Percentiles rank a stretch among this genome's conserved stretches.
phyloP scores from a whole-genome alignment of 2,329 filamentous ascomycete species.

The Stachybotrys chartarum region DNA sequence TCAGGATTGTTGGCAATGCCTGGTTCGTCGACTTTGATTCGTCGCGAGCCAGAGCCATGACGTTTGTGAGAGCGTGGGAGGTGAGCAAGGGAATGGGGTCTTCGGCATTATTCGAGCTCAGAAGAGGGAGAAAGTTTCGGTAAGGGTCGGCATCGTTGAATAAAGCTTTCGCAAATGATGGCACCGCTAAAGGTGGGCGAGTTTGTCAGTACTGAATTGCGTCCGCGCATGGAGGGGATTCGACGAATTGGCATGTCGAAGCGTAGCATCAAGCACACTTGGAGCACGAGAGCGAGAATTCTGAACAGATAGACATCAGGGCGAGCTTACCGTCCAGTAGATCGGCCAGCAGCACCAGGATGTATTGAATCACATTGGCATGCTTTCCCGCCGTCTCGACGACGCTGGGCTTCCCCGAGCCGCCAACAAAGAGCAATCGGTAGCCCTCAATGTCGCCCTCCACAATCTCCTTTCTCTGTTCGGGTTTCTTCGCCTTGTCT shows the following conservation, averaged over 20 bases:
- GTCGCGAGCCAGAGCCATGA: constrained; percentile 64
- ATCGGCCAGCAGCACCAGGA: constrained; percentile 82
- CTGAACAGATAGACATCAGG: not conserved
- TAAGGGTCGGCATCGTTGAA: constrained; percentile 72
- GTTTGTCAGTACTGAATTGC: constrained; percentile 9
- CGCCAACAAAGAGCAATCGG: constrained; percentile 71
- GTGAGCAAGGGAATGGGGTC: constrained; percentile 86
- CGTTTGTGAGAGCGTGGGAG: constrained; percentile 74
- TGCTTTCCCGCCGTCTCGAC: constrained; percentile 81
- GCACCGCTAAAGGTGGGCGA: constrained; percentile 55
- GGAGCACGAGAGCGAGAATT: not conserved
- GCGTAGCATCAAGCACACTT: not conserved
- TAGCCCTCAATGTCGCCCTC: constrained; percentile 77
- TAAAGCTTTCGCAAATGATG: constrained; percentile 68
- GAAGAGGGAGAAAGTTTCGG: constrained; percentile 74
- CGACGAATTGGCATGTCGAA: not conserved
- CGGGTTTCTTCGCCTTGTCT: constrained; percentile 83
- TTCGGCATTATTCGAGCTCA: constrained; percentile 67
- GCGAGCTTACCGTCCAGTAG: constrained; percentile 67
- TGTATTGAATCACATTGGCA: constrained; percentile 88
- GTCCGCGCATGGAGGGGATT: not conserved
- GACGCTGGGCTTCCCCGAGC: constrained; percentile 61
- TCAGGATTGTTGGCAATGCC: constrained; percentile 75
- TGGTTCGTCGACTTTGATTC: constrained; percentile 60
- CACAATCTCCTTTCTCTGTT: constrained; percentile 77